A percentile compares a stretch with the other conserved stretches of the same genome.
phyloP scores from a whole-genome alignment of 352 stramenopile genomes.

The Blastocystis sp. region DNA sequence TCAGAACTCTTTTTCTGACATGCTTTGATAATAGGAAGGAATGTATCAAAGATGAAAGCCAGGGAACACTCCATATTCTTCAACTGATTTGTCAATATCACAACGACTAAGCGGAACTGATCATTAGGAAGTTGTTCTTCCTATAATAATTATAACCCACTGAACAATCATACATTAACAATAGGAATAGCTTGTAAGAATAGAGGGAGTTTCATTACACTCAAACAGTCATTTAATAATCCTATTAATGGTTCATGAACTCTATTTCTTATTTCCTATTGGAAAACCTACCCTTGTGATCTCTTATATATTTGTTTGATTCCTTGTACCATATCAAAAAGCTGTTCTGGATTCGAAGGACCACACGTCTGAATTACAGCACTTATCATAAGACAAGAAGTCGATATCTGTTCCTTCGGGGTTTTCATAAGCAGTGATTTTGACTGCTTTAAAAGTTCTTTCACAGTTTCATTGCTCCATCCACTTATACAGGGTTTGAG shows the following conservation, averaged over 20 bases:
- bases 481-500: background rate
- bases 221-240: background rate
- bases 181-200: background rate
- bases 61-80: background rate
- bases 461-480: background rate
- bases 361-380: background rate
- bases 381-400: background rate
- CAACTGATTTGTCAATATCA: background rate
- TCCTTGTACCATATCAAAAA: background rate
- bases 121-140: background rate
- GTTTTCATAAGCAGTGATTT: background rate
- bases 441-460: background rate
- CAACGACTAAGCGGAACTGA: background rate
- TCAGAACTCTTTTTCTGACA: background rate
- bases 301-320: background rate
- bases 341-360: background rate
- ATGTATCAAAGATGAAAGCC: background rate
- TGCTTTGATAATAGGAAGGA: conserved; percentile 23
- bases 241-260: background rate
- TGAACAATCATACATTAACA: background rate
- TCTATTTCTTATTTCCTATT: background rate
- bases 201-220: background rate
- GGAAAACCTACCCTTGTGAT: background rate
- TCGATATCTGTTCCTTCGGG: background rate
- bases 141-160: background rate